These are phyloP conservation scores for Botrytis porri DNA, from an alignment of 2,329 filamentous ascomycete species.

Conservation along the genomic window DNA sequence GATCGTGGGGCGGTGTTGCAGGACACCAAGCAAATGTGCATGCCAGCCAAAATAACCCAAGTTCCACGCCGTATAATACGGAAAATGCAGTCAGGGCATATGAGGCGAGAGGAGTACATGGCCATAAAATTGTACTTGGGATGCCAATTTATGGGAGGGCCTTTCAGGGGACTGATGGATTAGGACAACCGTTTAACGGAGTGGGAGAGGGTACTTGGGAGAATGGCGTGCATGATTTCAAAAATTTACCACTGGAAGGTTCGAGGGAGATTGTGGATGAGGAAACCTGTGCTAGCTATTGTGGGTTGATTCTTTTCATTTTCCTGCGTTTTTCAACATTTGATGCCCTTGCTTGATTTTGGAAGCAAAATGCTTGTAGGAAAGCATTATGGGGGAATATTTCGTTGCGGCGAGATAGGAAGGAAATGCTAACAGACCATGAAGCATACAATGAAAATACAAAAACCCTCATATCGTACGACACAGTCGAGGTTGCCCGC, in stretches of 20 bases:
- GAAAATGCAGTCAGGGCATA: constrained; percentile 70
- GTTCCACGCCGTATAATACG: constrained; percentile 75
- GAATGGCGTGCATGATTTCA: constrained; percentile 83
- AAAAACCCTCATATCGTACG: constrained; percentile 74
- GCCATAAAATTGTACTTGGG: constrained; percentile 77
- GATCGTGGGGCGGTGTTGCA: constrained; percentile 69
- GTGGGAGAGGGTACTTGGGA: constrained; percentile 82
- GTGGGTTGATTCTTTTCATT: constrained; percentile 35
- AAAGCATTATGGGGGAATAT: background rate
- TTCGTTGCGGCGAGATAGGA: background rate
- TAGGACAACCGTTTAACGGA: constrained; percentile 66
- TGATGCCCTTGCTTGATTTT: background rate
- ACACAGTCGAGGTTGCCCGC: constrained; percentile 64
- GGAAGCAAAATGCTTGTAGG: background rate
- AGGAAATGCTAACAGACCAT: background rate
- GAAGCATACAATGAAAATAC: constrained; percentile 56
- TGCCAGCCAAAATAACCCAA: constrained; percentile 53
- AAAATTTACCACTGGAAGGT: constrained; percentile 70
- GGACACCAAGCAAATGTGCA: constrained; percentile 83
- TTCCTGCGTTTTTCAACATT: background rate
- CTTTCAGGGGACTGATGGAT: constrained; percentile 75
- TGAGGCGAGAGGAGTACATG: constrained; percentile 57
- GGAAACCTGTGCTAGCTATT: constrained; percentile 69
- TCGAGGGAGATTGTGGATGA: constrained; percentile 63
- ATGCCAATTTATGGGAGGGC: constrained; percentile 91